Conservation (phyloP, 208 protist species). For the Leishmania martiniquensis region DNA sequence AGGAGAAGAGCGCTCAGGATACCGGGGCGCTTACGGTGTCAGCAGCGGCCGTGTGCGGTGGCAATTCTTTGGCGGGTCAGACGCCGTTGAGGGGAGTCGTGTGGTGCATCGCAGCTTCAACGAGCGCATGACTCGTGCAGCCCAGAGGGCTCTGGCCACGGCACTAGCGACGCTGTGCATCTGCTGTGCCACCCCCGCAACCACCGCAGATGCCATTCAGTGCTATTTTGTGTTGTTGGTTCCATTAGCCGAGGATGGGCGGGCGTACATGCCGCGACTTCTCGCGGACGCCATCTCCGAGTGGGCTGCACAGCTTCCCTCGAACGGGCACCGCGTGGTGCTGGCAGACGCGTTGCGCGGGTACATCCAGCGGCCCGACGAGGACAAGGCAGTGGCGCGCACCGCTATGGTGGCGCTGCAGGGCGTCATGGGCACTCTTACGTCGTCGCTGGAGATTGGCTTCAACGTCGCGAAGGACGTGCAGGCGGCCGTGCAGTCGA, state of each 20-base stretch:
- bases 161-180: conserved; percentile 56
- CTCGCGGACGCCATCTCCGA: conserved; percentile 48
- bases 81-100: conserved; percentile 43
- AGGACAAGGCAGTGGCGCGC: conserved; percentile 48
- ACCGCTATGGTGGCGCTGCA: conserved; percentile 56
- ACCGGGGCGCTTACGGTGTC: conserved; percentile 14
- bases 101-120: conserved; percentile 52
- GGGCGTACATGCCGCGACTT: conserved; percentile 63
- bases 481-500: conserved; percentile 31
- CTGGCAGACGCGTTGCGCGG: conserved; percentile 48
- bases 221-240: conserved; percentile 64
- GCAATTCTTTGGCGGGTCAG: conserved; percentile 53
- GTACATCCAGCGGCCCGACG: conserved; percentile 41
- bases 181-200: conserved; percentile 33
- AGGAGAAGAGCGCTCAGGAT: conserved; percentile 14
- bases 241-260: conserved; percentile 41
- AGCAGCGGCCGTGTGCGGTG: conserved; percentile 27
- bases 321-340: conserved; percentile 52
- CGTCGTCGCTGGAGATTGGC: conserved; percentile 50
- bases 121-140: conserved; percentile 41
- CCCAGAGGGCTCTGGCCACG: conserved; percentile 44
- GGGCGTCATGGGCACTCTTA: conserved; percentile 49
- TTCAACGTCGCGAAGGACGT: conserved; percentile 49
- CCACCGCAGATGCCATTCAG: conserved; percentile 50
- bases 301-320: conserved; percentile 56